Base-by-base conservation (phyloP, 2,329 filamentous ascomycete genomes). In the Aspergillus luchuensis region DNA sequence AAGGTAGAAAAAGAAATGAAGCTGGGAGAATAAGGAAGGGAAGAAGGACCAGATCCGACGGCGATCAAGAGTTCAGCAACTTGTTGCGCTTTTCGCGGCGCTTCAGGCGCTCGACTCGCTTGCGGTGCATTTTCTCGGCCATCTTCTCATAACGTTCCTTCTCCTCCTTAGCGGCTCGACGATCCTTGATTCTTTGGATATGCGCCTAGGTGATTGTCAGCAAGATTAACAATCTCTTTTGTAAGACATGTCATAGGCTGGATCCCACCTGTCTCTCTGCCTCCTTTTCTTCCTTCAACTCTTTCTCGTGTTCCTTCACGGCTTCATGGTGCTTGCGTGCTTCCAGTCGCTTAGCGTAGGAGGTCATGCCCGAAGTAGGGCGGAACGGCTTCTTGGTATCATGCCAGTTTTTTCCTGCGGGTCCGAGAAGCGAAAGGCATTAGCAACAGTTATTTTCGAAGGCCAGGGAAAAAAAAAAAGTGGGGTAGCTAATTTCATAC, bases 91-190 rank as follows among this genome's bases (percentile, higher is more conserved):
- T 98, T 83, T 99, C 95, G 78, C 92, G 91, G 74, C 93, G 87
- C 88, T 92, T 97, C 78, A 97, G 79, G 69, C 95, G 87, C 80
- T 99, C 95, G 11, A 98, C 89, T 63, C 93, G 85, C 84, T 97
- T 98, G 79, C 87, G 88, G 81, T 98, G 94, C 95, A 99, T 98
- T 82, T 95, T 98, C 80, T 92, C 91, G 19, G 92, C 94, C 87
- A 99, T 87, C 82, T 93, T 91, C 77, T 92, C 91, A 74, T 94
- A 98, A 68, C 94, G 84, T 72, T 93, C 92, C 78, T 90, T 92
- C 82, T 98, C 95, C 71, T 92, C 93, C 84, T 97, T 98, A 56
- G 89, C 91, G 19, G 87, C 89, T 68, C 91, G 86, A 78, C 90
- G 93, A 66, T 96, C 92, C 72, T 90, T 93, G 73, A 98, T 91